Percentiles rank a stretch among this genome's conserved stretches.
These are phyloP conservation scores for Amanita fuliginea DNA, from an alignment of 768 basidiomycete species.

Conservation along the genomic window DNA sequence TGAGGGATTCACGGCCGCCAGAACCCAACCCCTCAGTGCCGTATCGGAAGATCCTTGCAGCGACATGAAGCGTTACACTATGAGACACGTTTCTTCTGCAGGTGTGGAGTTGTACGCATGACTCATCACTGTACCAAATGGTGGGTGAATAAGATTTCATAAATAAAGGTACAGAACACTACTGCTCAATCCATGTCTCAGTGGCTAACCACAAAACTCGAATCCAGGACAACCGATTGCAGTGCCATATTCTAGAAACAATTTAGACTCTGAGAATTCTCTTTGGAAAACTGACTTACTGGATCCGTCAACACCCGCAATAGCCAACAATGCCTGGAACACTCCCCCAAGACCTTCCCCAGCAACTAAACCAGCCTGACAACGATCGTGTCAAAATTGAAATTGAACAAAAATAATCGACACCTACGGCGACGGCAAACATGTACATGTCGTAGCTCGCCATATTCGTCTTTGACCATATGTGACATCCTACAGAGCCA, in stretches of 20 bases:
- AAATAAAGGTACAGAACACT: background rate
- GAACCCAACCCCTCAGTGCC: no score
- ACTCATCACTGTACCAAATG: background rate
- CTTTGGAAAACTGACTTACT: constrained; percentile 20
- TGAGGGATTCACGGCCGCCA: no score
- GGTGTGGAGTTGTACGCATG: no score
- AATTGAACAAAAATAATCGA: background rate
- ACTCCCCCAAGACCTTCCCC: constrained; percentile 56
- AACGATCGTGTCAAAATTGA: background rate
- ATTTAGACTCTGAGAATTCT: background rate
- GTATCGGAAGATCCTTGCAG: no score
- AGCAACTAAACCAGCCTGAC: constrained; percentile 37
- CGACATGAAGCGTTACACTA: no score
- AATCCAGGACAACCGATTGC: constrained; percentile 42
- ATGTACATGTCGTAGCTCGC: constrained; percentile 43
- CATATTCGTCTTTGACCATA: constrained; percentile 38
- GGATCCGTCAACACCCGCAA: constrained; percentile 38
- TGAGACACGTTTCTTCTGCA: no score
- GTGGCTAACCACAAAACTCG: constrained; percentile 36
- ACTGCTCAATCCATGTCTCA: background rate
- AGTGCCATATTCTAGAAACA: constrained; percentile 29
- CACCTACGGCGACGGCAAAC: constrained; percentile 37
- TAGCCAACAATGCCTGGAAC: constrained; percentile 43
- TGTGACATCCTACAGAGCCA: constrained; percentile 34
- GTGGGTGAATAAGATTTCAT: background rate